Evolutionary conservation across 176 grass and related monocot species (phyloP).

Genomic region (Chrysopogon serrulatus): DNA sequence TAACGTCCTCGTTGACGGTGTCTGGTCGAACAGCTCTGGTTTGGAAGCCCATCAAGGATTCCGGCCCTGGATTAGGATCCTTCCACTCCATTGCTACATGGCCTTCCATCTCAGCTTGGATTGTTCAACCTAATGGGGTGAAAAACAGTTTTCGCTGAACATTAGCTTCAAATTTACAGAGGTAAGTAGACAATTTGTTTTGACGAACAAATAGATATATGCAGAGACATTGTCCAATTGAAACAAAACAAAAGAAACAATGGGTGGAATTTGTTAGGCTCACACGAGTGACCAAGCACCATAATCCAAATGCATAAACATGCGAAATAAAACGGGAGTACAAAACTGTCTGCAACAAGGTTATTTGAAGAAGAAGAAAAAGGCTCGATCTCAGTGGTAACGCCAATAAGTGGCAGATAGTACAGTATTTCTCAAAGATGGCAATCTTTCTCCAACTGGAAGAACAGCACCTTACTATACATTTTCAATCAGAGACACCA

Average conservation of each 20-base stretch:
- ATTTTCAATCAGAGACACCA: background rate
- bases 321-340: background rate
- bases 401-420: background rate
- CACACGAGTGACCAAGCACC: background rate
- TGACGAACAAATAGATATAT: background rate
- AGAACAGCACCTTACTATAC: background rate
- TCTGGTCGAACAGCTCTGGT: conserved; percentile 28
- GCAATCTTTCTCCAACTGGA: background rate
- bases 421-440: background rate
- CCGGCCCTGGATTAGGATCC: conserved; percentile 11
- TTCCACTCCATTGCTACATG: conserved; percentile 36
- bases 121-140: background rate
- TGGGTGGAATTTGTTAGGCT: background rate
- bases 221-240: background rate
- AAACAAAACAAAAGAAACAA: background rate
- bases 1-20: background rate
- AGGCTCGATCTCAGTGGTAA: background rate
- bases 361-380: background rate
- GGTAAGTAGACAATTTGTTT: background rate
- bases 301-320: background rate
- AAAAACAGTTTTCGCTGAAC: background rate
- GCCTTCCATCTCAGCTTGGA: conserved; percentile 40
- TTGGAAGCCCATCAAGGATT: conserved; percentile 22
- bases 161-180: background rate
- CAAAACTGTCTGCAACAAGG: background rate